Evolutionary conservation across 2,329 filamentous ascomycete species (phyloP), one percentile per base, ranked within the genome.

Genomic region (Aspergillus persii): DNA sequence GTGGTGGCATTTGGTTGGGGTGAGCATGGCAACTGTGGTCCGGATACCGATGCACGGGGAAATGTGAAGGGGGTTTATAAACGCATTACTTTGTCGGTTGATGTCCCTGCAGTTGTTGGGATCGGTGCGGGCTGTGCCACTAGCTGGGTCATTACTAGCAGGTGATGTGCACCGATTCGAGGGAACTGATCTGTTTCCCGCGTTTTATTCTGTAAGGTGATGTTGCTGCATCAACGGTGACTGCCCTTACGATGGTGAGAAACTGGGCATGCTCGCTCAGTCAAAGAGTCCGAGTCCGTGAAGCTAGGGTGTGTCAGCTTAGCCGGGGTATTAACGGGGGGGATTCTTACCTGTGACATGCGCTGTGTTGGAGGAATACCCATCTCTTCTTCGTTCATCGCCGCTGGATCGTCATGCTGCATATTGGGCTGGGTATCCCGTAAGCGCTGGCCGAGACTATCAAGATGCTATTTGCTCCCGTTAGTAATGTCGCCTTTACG

Each of bases 21-120:
- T 2, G 94, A 98, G 76, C 95, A 99, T 77, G 95, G 95, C 1
- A 99, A 99, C 73, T 99, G 95, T 73, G 95, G 95, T 3, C 84
- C 86, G 39, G 80, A 83, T 47, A 80, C 78, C 11, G 85, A 86
- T 61, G 78, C 82, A 18, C 79, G 83, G 61, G 86, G 86, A 53
- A 85, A 90, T 74, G 86, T 92, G 50, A 89, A 88, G 63, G 88
- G 84, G 8, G 81, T 81, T 60, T 91, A 84, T 81, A 92, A 89
- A 70, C 77, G 85, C 59, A 84, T 96, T 69, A 82, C 83, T 26
- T 83, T 86, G 50, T 82, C 81, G 63, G 81, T 82, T 69, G 76
- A 82, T 15, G 71, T 75, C 8, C 80, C 78, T 57, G 77, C 77
- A 23, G 85, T 92, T 57, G 76, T 81, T 63, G 78, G 77, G 53